Conservation (phyloP, 1,139 yeast genomes). For the Spathaspora sp. region DNA sequence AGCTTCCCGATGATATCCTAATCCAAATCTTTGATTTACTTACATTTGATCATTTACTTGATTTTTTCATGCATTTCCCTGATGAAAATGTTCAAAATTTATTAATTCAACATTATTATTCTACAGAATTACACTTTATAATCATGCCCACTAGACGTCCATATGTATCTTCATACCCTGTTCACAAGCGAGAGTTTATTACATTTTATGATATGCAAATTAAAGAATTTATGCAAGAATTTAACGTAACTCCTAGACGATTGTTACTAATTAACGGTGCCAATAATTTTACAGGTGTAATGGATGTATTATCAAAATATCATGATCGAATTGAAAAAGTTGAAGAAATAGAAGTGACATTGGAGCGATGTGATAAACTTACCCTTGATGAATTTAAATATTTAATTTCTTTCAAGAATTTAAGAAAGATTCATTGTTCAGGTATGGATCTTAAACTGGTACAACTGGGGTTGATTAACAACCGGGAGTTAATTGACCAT, state of each 20-base stretch:
- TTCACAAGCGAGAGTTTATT: conserved; percentile 18
- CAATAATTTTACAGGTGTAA: conserved; percentile 32
- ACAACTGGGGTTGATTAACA: conserved; percentile 7
- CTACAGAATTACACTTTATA: conserved; percentile 33
- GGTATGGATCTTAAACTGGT: conserved; percentile 20
- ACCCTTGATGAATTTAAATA: conserved; percentile 20
- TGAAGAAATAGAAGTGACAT: conserved; percentile 22
- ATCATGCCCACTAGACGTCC: conserved; percentile 33
- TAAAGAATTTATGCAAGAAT: conserved; percentile 28
- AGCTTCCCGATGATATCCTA: conserved; percentile 30
- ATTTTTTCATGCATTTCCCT: conserved; percentile 24
- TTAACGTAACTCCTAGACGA: conserved; percentile 29
- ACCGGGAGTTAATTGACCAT: conserved; percentile 12
- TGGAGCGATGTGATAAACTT: conserved; percentile 26
- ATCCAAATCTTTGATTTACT: conserved; percentile 22
- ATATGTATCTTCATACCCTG: conserved; percentile 21
- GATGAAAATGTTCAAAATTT: conserved; percentile 17
- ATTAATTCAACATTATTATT: conserved; percentile 27
- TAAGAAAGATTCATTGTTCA: conserved; percentile 31
- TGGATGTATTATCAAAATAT: conserved; percentile 22
- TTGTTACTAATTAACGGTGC: conserved; percentile 34
- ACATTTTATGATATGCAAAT: conserved; percentile 33
- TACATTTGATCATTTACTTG: conserved; percentile 27
- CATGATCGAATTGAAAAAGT: conserved; percentile 18
- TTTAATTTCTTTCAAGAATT: conserved; percentile 25